Conservation (phyloP, 1,284 basidiomycete species). For the Takashimella tepidaria region DNA sequence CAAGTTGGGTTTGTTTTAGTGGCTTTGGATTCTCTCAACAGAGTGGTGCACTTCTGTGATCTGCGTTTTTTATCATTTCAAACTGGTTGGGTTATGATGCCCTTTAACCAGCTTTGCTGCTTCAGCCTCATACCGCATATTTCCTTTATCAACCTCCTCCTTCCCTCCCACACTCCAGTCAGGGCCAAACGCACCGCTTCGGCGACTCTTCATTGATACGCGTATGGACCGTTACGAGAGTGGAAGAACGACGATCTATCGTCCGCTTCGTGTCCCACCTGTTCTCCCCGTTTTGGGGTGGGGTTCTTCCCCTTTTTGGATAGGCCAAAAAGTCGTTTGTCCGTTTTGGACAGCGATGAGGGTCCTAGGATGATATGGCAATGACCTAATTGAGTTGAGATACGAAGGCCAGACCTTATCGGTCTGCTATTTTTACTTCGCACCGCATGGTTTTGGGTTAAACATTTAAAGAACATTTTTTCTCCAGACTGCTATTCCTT, state of each 20-base stretch:
- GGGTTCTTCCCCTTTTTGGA: no score
- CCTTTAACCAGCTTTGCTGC: no score
- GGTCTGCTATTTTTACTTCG: slow-evolving; percentile 25
- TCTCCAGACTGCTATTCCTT: neutral
- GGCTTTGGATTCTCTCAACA: no score
- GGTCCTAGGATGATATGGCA: slow-evolving; percentile 37
- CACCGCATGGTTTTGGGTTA: slow-evolving; percentile 51
- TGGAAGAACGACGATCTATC: slow-evolving; percentile 54
- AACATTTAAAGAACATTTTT: slow-evolving; percentile 5
- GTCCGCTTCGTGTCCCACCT: slow-evolving; percentile 48
- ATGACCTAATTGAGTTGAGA: slow-evolving; percentile 51
- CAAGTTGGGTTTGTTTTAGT: no score
- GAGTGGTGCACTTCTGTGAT: slow-evolving; percentile 2
- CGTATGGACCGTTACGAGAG: slow-evolving; percentile 56
- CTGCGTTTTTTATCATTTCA: slow-evolving; percentile 3
- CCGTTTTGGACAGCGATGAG: slow-evolving; percentile 45
- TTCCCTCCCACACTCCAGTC: slow-evolving; percentile 52
- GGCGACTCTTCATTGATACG: slow-evolving; percentile 26
- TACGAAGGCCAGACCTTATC: no score
- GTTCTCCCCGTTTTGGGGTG: slow-evolving; percentile 43
- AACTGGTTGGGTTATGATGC: no score
- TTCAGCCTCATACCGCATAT: no score
- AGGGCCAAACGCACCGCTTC: slow-evolving; percentile 47
- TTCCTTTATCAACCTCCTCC: slow-evolving; percentile 6
- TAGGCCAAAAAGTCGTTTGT: slow-evolving; percentile 28